A percentile compares a stretch with the other conserved stretches of the same genome.
phyloP scores from a whole-genome alignment of 2,329 filamentous ascomycete genomes.

The Trichoderma pleuroti region DNA sequence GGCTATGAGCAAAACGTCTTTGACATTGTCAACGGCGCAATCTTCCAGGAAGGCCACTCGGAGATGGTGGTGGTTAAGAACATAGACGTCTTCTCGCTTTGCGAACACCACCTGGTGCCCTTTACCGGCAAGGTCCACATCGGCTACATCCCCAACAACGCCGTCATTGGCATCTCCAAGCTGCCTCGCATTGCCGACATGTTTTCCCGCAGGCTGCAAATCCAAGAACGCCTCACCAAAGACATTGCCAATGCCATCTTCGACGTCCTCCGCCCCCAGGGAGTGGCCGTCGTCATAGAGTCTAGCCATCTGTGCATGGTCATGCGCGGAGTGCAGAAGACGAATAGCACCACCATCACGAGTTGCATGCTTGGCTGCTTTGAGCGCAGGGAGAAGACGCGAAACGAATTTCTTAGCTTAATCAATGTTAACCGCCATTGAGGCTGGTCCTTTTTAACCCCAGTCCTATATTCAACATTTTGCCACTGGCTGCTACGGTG shows the following conservation, averaged over 20 bases:
- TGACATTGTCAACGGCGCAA: conserved; percentile 87
- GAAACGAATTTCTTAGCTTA: conserved; percentile 91
- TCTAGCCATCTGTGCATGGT: conserved; percentile 97
- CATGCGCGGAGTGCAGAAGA: conserved; percentile 97
- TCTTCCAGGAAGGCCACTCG: conserved; percentile 95
- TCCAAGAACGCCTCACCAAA: conserved; percentile 93
- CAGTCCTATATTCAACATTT: conserved; percentile 10
- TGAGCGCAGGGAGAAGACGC: conserved; percentile 85
- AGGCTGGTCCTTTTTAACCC: neutral
- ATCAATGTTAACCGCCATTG: conserved; percentile 39
- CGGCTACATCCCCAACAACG: conserved; percentile 88
- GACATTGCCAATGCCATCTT: conserved; percentile 93
- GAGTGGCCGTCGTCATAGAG: conserved; percentile 96
- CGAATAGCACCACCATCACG: conserved; percentile 79
- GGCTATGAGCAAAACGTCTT: conserved; percentile 93
- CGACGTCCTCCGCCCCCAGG: conserved; percentile 88
- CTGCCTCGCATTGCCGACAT: conserved; percentile 94
- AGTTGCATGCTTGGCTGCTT: conserved; percentile 98
- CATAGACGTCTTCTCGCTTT: conserved; percentile 90
- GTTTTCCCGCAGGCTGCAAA: conserved; percentile 89
- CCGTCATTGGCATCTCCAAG: conserved; percentile 93
- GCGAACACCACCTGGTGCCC: conserved; percentile 95
- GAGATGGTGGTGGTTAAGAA: conserved; percentile 98
- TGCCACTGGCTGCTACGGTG: neutral
- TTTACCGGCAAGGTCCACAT: conserved; percentile 99